Percentiles rank a stretch among this genome's conserved stretches.
These are phyloP conservation scores for Neopestalotiopsis clavispora DNA, from an alignment of 2,329 filamentous ascomycete species.

Conservation along the genomic window DNA sequence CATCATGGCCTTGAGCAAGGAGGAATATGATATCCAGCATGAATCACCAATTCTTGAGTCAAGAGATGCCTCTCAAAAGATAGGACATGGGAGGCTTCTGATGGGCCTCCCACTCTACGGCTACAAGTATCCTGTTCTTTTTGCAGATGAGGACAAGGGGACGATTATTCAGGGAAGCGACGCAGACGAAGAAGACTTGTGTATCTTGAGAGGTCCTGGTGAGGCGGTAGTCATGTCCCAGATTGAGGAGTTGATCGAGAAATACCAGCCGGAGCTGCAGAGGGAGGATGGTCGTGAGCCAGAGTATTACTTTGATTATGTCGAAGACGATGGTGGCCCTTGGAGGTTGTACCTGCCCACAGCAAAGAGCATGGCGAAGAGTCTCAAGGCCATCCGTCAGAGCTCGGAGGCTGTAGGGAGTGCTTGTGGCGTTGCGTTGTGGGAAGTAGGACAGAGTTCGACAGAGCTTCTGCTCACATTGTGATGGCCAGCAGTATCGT, in stretches of 20 bases:
- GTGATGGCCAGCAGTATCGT: not conserved
- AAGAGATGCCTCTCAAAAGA: not conserved
- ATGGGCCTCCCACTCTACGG: constrained; percentile 27
- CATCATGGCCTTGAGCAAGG: not conserved
- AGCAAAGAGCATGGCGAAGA: not conserved
- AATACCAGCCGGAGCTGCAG: constrained; percentile 5
- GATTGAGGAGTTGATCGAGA: constrained; percentile 4
- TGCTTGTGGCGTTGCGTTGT: constrained; percentile 9
- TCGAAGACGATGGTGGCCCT: constrained; percentile 5
- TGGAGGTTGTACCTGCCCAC: constrained; percentile 13
- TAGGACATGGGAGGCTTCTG: constrained; percentile 23
- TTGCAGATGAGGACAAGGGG: not conserved
- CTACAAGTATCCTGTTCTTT: constrained; percentile 26
- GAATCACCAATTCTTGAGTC: constrained; percentile 15
- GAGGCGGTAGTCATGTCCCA: not conserved
- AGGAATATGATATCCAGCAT: not conserved
- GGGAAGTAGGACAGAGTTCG: constrained; percentile 13
- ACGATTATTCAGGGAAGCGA: not conserved
- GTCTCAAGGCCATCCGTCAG: not conserved
- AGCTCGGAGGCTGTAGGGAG: not conserved
- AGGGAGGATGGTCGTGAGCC: not conserved
- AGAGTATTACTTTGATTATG: constrained; percentile 13
- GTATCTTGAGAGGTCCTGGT: constrained; percentile 2
- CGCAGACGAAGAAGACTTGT: not conserved
- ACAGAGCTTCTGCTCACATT: constrained; percentile 3